Evolutionary conservation across 768 basidiomycete genomes (phyloP).

Genomic region (Mrakia hoshinonis): DNA sequence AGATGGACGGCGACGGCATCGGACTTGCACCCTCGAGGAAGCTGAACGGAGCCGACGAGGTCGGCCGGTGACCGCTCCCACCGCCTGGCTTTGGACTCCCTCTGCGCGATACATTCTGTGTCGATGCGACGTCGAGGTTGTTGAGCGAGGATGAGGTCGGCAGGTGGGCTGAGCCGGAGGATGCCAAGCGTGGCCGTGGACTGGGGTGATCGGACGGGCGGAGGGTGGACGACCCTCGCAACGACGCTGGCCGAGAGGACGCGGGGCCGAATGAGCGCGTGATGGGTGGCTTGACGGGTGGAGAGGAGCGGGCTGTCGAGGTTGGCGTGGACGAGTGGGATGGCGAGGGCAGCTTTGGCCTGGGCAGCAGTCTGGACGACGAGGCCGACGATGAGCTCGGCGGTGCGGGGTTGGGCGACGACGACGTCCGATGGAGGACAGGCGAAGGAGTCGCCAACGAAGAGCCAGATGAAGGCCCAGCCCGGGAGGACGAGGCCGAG

Average conservation of each 20-base stretch:
- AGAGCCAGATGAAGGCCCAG: neutral
- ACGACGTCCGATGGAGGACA: constrained; percentile 4
- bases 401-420: neutral
- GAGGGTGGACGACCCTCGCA: neutral
- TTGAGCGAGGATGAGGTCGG: constrained; percentile 10
- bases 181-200: neutral
- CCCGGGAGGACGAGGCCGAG: neutral
- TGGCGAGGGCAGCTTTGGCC: neutral
- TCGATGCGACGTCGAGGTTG: neutral
- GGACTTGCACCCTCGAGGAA: neutral
- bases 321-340: neutral
- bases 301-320: neutral
- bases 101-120: neutral
- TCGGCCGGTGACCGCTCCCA: neutral
- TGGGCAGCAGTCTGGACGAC: neutral
- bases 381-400: neutral
- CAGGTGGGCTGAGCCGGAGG: neutral
- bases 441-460: neutral
- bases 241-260: neutral
- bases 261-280: constrained; percentile 13
- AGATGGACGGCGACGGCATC: constrained; percentile 8
- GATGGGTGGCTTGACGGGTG: neutral
- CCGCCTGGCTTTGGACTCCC: neutral
- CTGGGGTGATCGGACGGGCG: neutral
- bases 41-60: neutral